Evolutionary conservation across 2,329 filamentous ascomycete species (phyloP), one percentile per base, ranked within the genome.

Genomic region (Neopestalotiopsis rosae): DNA sequence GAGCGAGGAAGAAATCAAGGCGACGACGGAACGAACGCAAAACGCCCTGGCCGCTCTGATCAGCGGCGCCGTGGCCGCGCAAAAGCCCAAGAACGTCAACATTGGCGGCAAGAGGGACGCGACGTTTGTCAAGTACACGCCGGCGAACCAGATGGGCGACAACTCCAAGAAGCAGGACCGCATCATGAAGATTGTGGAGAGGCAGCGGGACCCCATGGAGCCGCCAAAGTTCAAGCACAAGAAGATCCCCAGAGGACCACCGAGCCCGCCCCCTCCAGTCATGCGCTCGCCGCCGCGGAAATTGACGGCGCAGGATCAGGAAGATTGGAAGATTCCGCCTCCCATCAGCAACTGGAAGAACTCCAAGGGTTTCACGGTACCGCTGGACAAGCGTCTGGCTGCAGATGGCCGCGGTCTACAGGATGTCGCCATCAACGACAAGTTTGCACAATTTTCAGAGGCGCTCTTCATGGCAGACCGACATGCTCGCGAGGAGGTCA

Each of bases 261-360:
- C 95, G 0, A 96, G 92, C 65, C 96, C 96, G 3, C 96, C 96
- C 1, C 94, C 96, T 17, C 96, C 96, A 1, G 90, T 99, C 63
- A 94, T 99, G 90, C 95, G 97, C 80, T 97, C 94, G 2, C 96
- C 96, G 14, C 95, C 96, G 0, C 87, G 96, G 71, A 99, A 98
- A 78, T 87, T 99, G 71, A 99, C 96, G 1, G 96, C 95, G 5
- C 95, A 97, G 79, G 96, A 99, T 75, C 95, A 98, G 80, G 96
- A 98, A 80, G 94, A 93, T 69, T 99, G 96, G 96, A 94, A 91
- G 77, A 98, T 90, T 56, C 88, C 86, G 0, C 94, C 95, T 2
- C 93, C 95, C 0, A 91, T 99, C 1, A 97, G 94, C 24, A 98
- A 98, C 81, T 99, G 96, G 96, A 99, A 99, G 88, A 99, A 99